Conservation (phyloP, 495 filamentous ascomycete genomes). For the Penicillium bovifimosum region DNA sequence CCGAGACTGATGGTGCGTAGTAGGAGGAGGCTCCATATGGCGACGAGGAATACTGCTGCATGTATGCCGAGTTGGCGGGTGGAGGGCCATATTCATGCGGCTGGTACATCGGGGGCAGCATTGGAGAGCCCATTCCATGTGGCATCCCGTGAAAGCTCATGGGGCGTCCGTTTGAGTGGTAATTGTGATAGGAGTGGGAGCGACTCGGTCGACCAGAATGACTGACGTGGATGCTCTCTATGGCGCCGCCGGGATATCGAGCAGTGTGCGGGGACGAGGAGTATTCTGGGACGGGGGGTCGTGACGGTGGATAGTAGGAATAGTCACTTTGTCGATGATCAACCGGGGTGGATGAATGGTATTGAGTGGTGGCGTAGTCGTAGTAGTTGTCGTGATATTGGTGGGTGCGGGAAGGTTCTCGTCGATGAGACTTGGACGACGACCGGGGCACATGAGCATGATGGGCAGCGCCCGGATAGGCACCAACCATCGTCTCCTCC, state of each 20-base stretch:
- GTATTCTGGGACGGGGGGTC: conserved; percentile 31
- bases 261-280: conserved; percentile 25
- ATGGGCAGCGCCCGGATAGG: conserved; percentile 27
- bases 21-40: conserved; percentile 23
- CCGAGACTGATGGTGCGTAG: conserved; percentile 24
- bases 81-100: conserved; percentile 36
- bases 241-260: conserved; percentile 21
- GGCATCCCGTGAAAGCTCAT: conserved; percentile 42
- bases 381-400: conserved; percentile 31
- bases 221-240: conserved; percentile 27
- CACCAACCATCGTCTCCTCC: conserved; percentile 37
- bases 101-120: conserved; percentile 27
- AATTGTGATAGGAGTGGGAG: conserved; percentile 32
- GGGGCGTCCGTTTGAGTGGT: conserved; percentile 36
- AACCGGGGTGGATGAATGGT: conserved; percentile 26
- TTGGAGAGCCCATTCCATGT: conserved; percentile 21
- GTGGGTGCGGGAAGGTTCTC: conserved; percentile 26
- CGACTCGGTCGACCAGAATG: conserved; percentile 24
- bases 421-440: conserved; percentile 33
- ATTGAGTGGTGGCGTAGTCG: conserved; percentile 29
- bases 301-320: conserved; percentile 22
- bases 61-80: conserved; percentile 33
- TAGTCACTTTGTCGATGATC: conserved; percentile 31
- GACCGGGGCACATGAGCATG: conserved; percentile 29
- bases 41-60: conserved; percentile 28